phyloP scores from a whole-genome alignment of 2,329 filamentous ascomycete genomes.

The Neocucurbitaria cava region DNA sequence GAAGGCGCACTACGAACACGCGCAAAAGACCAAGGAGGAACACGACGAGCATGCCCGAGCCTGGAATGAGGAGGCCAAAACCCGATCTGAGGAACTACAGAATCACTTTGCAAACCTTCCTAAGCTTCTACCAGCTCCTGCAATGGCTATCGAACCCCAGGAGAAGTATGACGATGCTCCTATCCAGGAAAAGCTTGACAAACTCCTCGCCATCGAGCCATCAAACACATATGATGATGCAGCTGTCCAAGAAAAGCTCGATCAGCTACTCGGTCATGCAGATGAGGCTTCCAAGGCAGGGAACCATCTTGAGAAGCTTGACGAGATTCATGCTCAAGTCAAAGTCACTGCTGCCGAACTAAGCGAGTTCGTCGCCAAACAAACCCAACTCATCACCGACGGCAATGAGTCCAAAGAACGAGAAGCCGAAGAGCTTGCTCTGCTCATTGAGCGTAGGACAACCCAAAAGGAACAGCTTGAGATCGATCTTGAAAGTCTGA shows the following conservation, averaged over 20 bases:
- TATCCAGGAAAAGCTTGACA: slow-evolving; percentile 64
- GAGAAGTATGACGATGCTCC: slow-evolving; percentile 63
- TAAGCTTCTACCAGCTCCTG: slow-evolving; percentile 53
- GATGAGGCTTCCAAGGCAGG: slow-evolving; percentile 73
- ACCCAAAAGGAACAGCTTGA: slow-evolving; percentile 69
- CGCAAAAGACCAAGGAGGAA: slow-evolving; percentile 65
- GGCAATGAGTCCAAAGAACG: slow-evolving; percentile 81
- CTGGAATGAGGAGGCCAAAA: slow-evolving; percentile 53
- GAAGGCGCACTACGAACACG: slow-evolving; percentile 86
- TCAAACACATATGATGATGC: slow-evolving; percentile 50
- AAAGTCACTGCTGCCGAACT: slow-evolving; percentile 84
- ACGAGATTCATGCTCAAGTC: slow-evolving; percentile 88
- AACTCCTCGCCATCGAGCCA: slow-evolving; percentile 58
- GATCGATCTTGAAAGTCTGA: slow-evolving; percentile 54
- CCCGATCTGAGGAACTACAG: slow-evolving; percentile 52
- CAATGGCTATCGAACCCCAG: slow-evolving; percentile 54
- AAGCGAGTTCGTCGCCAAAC: slow-evolving; percentile 77
- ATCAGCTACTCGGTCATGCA: slow-evolving; percentile 63
- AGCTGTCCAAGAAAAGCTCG: slow-evolving; percentile 63
- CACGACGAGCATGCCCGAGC: slow-evolving; percentile 52
- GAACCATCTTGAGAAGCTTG: slow-evolving; percentile 79
- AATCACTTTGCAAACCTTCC: slow-evolving; percentile 52
- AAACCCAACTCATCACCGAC: slow-evolving; percentile 76
- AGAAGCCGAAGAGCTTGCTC: slow-evolving; percentile 77
- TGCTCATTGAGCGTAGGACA: slow-evolving; percentile 79